A percentile compares a stretch with the other conserved stretches of the same genome.
phyloP scores from a whole-genome alignment of 1,284 basidiomycete species.

The Moesziomyces globuligerus region DNA sequence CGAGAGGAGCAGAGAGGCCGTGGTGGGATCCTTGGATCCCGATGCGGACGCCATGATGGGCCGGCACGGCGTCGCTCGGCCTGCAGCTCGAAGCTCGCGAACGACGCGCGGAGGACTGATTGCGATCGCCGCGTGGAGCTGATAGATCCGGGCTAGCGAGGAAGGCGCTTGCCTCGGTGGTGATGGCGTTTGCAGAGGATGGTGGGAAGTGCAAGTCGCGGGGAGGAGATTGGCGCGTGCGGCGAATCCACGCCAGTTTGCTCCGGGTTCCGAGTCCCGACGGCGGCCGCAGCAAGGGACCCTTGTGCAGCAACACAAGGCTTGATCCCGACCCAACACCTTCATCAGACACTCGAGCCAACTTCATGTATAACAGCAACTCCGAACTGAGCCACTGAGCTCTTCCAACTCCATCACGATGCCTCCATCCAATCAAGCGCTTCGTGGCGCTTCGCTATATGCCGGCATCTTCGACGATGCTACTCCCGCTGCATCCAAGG shows the following conservation, averaged over 20 bases:
- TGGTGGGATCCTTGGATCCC: conserved; percentile 19
- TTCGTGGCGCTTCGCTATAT: conserved; percentile 47
- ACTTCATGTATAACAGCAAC: too few relatives aligned
- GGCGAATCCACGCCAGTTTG: background rate
- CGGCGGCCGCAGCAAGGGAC: too few relatives aligned
- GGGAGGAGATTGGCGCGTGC: conserved; percentile 5
- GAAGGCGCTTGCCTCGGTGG: background rate
- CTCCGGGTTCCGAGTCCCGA: conserved; percentile 3
- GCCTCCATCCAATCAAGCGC: conserved; percentile 22
- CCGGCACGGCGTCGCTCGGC: too few relatives aligned
- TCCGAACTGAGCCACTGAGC: too few relatives aligned
- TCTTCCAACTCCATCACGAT: background rate
- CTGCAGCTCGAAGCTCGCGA: conserved; percentile 11
- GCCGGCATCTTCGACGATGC: conserved; percentile 45
- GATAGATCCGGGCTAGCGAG: too few relatives aligned
- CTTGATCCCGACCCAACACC: too few relatives aligned
- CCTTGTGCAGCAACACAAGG: too few relatives aligned
- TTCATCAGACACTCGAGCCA: too few relatives aligned
- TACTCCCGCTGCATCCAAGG: conserved; percentile 2
- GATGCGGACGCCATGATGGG: background rate
- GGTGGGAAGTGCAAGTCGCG: background rate
- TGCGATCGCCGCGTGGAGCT: too few relatives aligned
- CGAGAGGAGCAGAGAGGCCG: conserved; percentile 29
- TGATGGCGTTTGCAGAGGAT: conserved; percentile 8
- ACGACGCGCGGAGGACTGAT: too few relatives aligned